Evolutionary conservation across 208 protist species (phyloP).

Genomic region (Leishmania guyanensis): DNA sequence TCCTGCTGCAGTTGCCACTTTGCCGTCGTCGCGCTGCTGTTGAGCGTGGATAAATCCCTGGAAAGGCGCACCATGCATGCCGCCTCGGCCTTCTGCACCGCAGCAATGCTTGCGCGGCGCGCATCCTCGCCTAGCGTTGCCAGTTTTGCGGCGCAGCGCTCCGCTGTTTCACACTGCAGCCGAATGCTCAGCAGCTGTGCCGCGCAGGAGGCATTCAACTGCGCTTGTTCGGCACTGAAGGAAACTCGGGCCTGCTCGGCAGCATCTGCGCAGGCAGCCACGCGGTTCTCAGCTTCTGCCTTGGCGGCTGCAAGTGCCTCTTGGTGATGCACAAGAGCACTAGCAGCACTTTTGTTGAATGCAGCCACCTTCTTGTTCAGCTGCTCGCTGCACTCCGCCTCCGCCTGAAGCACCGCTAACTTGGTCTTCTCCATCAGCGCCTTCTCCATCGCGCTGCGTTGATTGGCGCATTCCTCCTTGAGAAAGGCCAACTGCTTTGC

Average conservation of each 20-base stretch:
- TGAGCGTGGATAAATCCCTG: slow-evolving; percentile 4
- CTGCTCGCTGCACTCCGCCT: slow-evolving; percentile 14
- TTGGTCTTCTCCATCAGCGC: background rate
- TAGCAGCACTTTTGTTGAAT: background rate
- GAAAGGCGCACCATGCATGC: slow-evolving; percentile 2
- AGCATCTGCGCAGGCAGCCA: slow-evolving; percentile 9
- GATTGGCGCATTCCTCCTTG: slow-evolving; percentile 12
- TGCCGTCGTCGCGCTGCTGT: slow-evolving; percentile 4
- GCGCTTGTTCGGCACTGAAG: slow-evolving; percentile 3
- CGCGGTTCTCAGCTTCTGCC: background rate
- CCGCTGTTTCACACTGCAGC: slow-evolving; percentile 4
- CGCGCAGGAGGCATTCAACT: slow-evolving; percentile 3
- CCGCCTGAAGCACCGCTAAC: background rate
- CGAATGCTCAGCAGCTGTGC: slow-evolving; percentile 3
- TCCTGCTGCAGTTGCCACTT: slow-evolving; percentile 8
- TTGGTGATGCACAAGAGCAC: slow-evolving; percentile 7
- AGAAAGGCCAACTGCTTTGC: slow-evolving; percentile 5
- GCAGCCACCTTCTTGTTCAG: background rate
- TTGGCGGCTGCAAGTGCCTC: background rate
- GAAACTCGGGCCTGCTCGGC: background rate
- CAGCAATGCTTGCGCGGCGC: slow-evolving; percentile 11
- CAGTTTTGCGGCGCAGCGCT: slow-evolving; percentile 3
- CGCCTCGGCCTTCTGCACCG: slow-evolving; percentile 11
- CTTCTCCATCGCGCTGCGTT: background rate
- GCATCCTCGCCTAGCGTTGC: slow-evolving; percentile 6